These are phyloP conservation scores for Pseudoscleropodium purum DNA, from an alignment of 225 moss, liverwort and hornwort genomes.

Conservation along the genomic window DNA sequence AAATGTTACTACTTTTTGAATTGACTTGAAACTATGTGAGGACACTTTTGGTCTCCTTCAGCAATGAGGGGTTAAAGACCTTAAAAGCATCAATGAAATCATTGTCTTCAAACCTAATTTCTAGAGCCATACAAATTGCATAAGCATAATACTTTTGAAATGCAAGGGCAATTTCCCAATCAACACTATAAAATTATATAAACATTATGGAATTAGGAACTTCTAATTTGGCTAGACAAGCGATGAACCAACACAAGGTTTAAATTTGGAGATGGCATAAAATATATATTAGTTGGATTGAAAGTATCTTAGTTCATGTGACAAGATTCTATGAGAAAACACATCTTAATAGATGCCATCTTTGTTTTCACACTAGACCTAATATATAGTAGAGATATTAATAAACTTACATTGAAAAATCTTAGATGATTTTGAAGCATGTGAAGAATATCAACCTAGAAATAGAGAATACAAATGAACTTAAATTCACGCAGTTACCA, in stretches of 20 bases:
- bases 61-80: no score
- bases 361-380: no score
- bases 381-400: background rate
- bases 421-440: background rate
- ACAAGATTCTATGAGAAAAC: no score
- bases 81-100: background rate
- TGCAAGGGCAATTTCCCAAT: background rate
- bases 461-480: background rate
- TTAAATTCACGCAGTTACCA: background rate
- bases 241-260: accelerated
- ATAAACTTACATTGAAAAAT: background rate
- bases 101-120: background rate
- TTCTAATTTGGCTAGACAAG: background rate
- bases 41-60: no score
- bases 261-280: background rate
- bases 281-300: background rate
- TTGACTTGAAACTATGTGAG: no score
- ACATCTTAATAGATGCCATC: no score
- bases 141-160: background rate
- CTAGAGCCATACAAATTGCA: background rate
- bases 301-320: background rate
- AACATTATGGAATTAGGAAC: background rate
- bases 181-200: background rate
- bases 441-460: background rate
- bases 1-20: no score